These are phyloP conservation scores for Heterococcus sp. DNA, from an alignment of 108 stramenopile species.

Conservation along the genomic window DNA sequence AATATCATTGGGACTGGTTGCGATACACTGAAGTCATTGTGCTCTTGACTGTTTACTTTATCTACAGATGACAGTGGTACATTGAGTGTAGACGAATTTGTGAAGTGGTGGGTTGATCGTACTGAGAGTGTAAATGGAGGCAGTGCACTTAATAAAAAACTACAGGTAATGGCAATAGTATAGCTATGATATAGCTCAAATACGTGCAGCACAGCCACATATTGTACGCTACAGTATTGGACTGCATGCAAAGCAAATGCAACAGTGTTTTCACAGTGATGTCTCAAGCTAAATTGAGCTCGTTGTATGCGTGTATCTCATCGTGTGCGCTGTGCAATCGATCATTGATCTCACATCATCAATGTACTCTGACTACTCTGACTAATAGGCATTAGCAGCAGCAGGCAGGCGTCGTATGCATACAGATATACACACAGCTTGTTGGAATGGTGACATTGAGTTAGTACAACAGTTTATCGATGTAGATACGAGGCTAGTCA, in stretches of 20 bases:
- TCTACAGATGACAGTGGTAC: not conserved
- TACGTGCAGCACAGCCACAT: no score
- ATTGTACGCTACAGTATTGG: no score
- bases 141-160: not conserved
- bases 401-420: not conserved
- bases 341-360: no score
- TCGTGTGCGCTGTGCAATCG: no score
- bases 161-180: not conserved
- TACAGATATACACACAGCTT: conserved; percentile 43
- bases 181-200: no score
- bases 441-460: conserved; percentile 23
- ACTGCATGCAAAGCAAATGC: no score
- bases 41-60: not conserved
- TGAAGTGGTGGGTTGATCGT: not conserved
- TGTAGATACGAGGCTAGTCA: not conserved
- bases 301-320: no score
- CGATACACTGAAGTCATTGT: not conserved
- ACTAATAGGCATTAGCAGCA: not conserved
- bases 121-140: not conserved
- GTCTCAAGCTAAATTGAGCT: no score
- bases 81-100: not conserved
- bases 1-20: not conserved
- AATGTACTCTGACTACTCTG: no score
- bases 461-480: conserved; percentile 27
- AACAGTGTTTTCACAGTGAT: no score